Evolutionary conservation across 768 basidiomycete species (phyloP), one percentile per base, ranked within the genome.

Genomic region (Collybia sp.): DNA sequence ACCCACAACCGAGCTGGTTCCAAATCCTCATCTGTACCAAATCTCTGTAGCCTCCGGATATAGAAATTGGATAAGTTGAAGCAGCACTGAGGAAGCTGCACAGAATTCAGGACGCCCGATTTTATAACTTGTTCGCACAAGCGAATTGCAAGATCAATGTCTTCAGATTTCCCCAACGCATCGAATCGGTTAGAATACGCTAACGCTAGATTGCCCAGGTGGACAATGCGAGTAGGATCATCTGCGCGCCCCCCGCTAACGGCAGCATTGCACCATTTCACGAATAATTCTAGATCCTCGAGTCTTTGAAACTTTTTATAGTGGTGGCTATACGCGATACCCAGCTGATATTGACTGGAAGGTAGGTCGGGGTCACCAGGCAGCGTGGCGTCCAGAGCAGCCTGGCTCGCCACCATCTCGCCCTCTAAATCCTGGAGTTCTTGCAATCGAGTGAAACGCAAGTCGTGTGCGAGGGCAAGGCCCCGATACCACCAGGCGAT

Each of bases 191-290:
- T 40, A 6, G 31, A 39, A 11, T 51, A 42, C 10, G 50, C 37
- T 37, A 12, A 25, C 9, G 43, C 50, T 8, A 52, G 47, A 38
- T 53, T 53, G 12, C 37, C 44, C 30, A 58, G 45, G 3, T 47
- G 35, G 2, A 32, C 42, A 6, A 42, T 16, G 12, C 49, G 53
- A 43, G 39, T 31, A 18, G 54, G 49, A 46, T 63, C 34, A 45
- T 20, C 32, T 42, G 36, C 36, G 10, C 25, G 37, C 15, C 13
- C 25, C 13, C 6, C 25, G 5, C 19, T 39, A 10, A 46, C 11
- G 20, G 44, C 37, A 10, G 34, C n/a, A 18, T 50, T 34, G 30
- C 18, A 25, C 19, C 40, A 45, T 25, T 43, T 20, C 8, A 43
- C 25, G 31, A 32, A 45, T 32, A 5, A 9, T 9, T 46, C 33